phyloP scores from a whole-genome alignment of 1,284 basidiomycete species.

The Pyrrhoderma noxium region DNA sequence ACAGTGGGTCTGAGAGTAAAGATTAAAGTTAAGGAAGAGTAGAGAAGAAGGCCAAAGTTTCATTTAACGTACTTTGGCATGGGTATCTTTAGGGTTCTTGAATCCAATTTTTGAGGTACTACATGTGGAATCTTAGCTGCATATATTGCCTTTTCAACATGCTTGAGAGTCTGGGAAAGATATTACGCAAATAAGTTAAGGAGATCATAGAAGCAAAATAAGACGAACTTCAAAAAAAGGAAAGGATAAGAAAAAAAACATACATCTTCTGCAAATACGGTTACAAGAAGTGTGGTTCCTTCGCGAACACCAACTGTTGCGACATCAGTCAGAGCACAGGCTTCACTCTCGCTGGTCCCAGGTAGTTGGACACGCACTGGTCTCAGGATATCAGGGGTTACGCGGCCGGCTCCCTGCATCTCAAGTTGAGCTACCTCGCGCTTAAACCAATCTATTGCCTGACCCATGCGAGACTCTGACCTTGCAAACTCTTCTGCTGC shows the following conservation, averaged over 20 bases:
- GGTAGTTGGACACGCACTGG: conserved; percentile 56
- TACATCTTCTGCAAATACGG: conserved; percentile 58
- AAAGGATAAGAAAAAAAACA: conserved; percentile 8
- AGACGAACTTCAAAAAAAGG: conserved; percentile 19
- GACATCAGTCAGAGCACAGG: conserved; percentile 51
- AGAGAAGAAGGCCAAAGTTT: neutral
- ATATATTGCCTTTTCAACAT: conserved; percentile 64
- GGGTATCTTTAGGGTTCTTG: conserved; percentile 64
- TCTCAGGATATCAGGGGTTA: conserved; percentile 63
- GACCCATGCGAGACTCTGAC: conserved; percentile 55
- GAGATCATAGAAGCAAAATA: conserved; percentile 5
- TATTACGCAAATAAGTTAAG: conserved; percentile 14
- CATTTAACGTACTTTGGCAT: conserved; percentile 56
- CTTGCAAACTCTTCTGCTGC: conserved; percentile 42
- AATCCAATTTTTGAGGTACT: conserved; percentile 61
- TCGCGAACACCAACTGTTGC: conserved; percentile 74
- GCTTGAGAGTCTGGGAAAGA: conserved; percentile 57
- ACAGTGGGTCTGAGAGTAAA: conserved; percentile 54
- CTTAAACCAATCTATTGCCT: conserved; percentile 58
- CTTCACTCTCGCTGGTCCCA: conserved; percentile 28
- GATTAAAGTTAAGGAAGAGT: neutral
- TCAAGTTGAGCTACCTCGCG: conserved; percentile 63
- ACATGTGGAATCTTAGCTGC: conserved; percentile 63
- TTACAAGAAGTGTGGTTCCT: conserved; percentile 61
- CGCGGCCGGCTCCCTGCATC: conserved; percentile 64